Evolutionary conservation across 2,329 filamentous ascomycete species (phyloP).

Genomic region (Helotiales sp.): DNA sequence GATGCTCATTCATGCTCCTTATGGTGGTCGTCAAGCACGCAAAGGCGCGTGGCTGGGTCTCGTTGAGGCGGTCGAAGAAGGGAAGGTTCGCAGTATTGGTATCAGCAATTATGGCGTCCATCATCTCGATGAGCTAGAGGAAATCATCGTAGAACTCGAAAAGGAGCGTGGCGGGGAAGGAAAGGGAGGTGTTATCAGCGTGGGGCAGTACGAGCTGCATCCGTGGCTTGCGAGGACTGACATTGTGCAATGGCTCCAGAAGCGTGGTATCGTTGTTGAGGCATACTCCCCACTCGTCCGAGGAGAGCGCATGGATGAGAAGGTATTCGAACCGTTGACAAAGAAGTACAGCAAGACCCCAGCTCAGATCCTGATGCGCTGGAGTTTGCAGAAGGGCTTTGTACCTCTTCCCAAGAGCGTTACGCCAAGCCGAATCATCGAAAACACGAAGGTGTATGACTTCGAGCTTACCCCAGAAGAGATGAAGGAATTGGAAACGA

Average conservation of each 20-base stretch:
- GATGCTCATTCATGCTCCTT: slow-evolving; percentile 59
- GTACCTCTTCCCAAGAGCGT: slow-evolving; percentile 75
- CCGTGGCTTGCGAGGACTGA: slow-evolving; percentile 83
- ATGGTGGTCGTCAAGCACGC: slow-evolving; percentile 54
- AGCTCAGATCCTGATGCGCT: slow-evolving; percentile 77
- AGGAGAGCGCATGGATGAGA: slow-evolving; percentile 71
- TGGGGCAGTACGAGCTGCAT: slow-evolving; percentile 89
- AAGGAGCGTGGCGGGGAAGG: slow-evolving; percentile 59
- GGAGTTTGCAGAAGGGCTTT: slow-evolving; percentile 77
- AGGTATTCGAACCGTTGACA: slow-evolving; percentile 61
- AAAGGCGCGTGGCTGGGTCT: slow-evolving; percentile 63
- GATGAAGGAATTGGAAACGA: slow-evolving; percentile 48
- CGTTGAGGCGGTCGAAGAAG: slow-evolving; percentile 62
- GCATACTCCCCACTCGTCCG: slow-evolving; percentile 62
- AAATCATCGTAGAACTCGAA: slow-evolving; percentile 61
- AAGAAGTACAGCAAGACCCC: slow-evolving; percentile 72
- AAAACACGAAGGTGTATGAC: slow-evolving; percentile 59
- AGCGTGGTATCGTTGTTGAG: slow-evolving; percentile 62
- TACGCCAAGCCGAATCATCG: slow-evolving; percentile 62
- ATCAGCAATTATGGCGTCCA: slow-evolving; percentile 67
- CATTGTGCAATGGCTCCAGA: slow-evolving; percentile 74
- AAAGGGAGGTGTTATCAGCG: slow-evolving; percentile 71
- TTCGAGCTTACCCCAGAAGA: slow-evolving; percentile 57
- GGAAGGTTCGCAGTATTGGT: slow-evolving; percentile 61
- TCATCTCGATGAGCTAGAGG: slow-evolving; percentile 60